Percentiles rank a stretch among this genome's conserved stretches.
Evolutionary conservation across 2,329 filamentous ascomycete genomes (phyloP).

Genomic region (Calonectria hawksworthii): DNA sequence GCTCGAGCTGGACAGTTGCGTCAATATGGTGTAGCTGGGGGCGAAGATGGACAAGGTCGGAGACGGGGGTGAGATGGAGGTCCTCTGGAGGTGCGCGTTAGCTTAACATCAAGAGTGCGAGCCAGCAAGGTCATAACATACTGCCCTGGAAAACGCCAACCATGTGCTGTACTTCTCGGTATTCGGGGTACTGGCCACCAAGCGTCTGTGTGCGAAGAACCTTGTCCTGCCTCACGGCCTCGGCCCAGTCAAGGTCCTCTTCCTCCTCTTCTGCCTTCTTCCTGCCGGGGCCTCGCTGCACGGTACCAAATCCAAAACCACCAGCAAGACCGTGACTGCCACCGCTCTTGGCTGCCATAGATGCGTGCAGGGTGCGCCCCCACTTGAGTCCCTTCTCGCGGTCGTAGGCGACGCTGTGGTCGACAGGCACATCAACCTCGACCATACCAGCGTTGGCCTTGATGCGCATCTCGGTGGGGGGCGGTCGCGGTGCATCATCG

Average conservation of each 20-base stretch:
- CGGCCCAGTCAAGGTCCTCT: slow-evolving; percentile 73
- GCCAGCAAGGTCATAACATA: slow-evolving; percentile 58
- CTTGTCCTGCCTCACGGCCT: slow-evolving; percentile 77
- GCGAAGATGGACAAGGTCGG: slow-evolving; percentile 87
- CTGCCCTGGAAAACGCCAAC: slow-evolving; percentile 90
- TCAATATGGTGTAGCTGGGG: slow-evolving; percentile 96
- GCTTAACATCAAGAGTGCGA: background rate
- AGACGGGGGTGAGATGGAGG: slow-evolving; percentile 87
- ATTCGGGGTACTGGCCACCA: slow-evolving; percentile 82
- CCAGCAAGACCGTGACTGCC: slow-evolving; percentile 80
- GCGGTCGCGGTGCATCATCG: slow-evolving; percentile 62
- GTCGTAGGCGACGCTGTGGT: slow-evolving; percentile 82
- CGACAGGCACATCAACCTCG: slow-evolving; percentile 91
- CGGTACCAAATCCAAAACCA: slow-evolving; percentile 75
- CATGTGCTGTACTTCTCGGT: slow-evolving; percentile 86
- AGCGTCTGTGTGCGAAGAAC: slow-evolving; percentile 86
- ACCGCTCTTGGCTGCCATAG: slow-evolving; percentile 69
- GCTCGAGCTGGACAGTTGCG: slow-evolving; percentile 80
- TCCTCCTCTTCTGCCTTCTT: slow-evolving; percentile 59
- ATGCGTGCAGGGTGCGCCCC: slow-evolving; percentile 80
- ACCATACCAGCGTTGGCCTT: slow-evolving; percentile 87
- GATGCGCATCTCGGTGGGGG: slow-evolving; percentile 82
- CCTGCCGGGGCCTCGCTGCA: slow-evolving; percentile 55
- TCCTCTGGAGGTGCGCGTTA: slow-evolving; percentile 69
- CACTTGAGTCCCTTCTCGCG: slow-evolving; percentile 85